These are phyloP conservation scores for Larix sibirica DNA, from an alignment of 83 land plant species.

Conservation along the genomic window DNA sequence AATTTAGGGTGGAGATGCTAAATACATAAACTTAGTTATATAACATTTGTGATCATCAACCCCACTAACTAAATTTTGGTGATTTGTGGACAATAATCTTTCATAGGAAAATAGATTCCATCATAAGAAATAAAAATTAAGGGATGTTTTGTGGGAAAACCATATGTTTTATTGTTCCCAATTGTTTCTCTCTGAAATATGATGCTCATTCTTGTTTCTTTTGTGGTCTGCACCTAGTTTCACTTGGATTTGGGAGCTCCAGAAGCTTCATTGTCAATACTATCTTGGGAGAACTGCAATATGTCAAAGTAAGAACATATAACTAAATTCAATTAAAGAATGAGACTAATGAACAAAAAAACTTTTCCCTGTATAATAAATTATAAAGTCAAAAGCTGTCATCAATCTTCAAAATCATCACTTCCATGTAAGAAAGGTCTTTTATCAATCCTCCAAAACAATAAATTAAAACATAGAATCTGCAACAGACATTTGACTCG, in stretches of 20 bases:
- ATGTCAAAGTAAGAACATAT: too few relatives aligned
- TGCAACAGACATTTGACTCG: not conserved
- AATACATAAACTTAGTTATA: not conserved
- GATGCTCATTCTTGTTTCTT: not conserved
- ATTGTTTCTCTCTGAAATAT: not conserved
- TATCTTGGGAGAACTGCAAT: not conserved
- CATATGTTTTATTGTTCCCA: not conserved
- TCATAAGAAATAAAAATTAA: not conserved
- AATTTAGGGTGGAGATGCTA: not conserved
- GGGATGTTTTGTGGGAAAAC: not conserved
- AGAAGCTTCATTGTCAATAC: not conserved
- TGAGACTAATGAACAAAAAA: not conserved
- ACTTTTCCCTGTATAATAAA: too few relatives aligned
- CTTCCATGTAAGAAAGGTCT: too few relatives aligned
- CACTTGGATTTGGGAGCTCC: not conserved
- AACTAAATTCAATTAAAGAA: too few relatives aligned
- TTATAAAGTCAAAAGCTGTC: not conserved
- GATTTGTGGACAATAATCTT: not conserved
- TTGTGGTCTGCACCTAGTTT: not conserved
- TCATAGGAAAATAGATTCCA: not conserved
- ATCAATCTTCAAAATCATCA: not conserved
- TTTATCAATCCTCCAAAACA: not conserved
- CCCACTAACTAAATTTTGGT: not conserved
- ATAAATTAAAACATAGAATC: not conserved
- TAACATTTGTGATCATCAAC: not conserved